These are phyloP conservation scores for Leccinellum luteum DNA, from an alignment of 768 basidiomycete species.

Conservation along the genomic window DNA sequence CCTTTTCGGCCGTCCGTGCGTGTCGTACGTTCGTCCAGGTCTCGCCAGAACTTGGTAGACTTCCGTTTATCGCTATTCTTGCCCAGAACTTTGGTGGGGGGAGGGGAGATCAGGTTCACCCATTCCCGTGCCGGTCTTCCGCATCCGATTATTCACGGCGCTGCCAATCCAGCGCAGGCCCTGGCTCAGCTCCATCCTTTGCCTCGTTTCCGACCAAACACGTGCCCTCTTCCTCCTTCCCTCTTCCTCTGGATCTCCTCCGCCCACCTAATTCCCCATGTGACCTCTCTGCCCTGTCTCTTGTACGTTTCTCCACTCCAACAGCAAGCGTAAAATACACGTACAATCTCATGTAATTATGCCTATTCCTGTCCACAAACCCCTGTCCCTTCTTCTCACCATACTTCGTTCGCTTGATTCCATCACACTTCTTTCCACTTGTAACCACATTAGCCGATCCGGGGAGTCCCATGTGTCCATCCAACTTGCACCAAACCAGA, in stretches of 20 bases:
- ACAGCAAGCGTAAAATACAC: background rate
- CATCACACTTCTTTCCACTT: constrained; percentile 6
- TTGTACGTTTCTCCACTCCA: background rate
- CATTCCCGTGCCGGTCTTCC: constrained; percentile 25
- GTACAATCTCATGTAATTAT: background rate
- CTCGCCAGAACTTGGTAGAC: constrained; percentile 13
- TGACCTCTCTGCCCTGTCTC: background rate
- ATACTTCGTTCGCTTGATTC: constrained; percentile 3
- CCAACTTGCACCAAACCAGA: background rate
- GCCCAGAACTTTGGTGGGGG: constrained; percentile 10
- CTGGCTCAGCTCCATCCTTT: background rate
- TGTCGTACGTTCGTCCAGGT: constrained; percentile 15
- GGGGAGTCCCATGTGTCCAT: constrained; percentile 10
- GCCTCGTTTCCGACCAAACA: constrained; percentile 5
- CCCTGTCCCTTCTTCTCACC: constrained; percentile 8
- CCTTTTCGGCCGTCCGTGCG: constrained; percentile 19
- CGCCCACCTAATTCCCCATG: background rate
- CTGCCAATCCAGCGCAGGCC: background rate
- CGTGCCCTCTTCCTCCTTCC: background rate
- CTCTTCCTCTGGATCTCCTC: background rate
- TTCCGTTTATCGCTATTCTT: constrained; percentile 10
- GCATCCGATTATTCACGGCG: constrained; percentile 17
- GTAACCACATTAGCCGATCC: constrained; percentile 21
- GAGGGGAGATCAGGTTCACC: background rate
- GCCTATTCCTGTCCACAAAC: background rate